These are phyloP conservation scores for Juncus inflexus DNA, from an alignment of 176 grass and related monocot species.

Conservation along the genomic window DNA sequence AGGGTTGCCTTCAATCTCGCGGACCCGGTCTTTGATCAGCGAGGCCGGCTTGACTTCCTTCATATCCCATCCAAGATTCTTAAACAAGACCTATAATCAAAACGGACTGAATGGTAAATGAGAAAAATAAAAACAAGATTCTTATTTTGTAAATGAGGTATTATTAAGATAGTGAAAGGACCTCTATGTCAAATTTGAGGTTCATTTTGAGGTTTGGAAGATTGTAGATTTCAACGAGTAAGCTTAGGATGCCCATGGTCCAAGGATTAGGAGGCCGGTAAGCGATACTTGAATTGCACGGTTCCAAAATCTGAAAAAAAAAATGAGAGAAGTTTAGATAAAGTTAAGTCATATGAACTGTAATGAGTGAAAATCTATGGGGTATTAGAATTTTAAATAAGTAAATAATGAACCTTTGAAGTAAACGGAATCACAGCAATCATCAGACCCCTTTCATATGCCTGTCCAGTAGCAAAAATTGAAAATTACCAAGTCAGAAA, in stretches of 20 bases:
- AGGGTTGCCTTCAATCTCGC: constrained; percentile 79
- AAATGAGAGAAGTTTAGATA: constrained; percentile 26
- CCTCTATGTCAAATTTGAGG: constrained; percentile 98
- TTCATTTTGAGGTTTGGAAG: constrained; percentile 99
- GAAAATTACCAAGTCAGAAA: constrained; percentile 14
- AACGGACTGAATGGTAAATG: constrained; percentile 17
- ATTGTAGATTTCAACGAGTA: constrained; percentile 92
- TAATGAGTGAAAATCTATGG: not conserved
- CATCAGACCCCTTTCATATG: constrained; percentile 95
- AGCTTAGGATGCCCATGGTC: constrained; percentile 97
- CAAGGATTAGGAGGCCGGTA: constrained; percentile 99
- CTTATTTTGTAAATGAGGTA: no score
- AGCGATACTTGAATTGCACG: constrained; percentile 87
- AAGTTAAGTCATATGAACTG: constrained; percentile 16
- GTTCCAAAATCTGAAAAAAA: constrained; percentile 71
- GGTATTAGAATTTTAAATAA: constrained; percentile 14
- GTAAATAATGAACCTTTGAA: constrained; percentile 60
- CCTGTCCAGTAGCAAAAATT: constrained; percentile 44
- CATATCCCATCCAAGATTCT: constrained; percentile 89
- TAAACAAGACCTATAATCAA: constrained; percentile 73
- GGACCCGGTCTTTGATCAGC: constrained; percentile 71
- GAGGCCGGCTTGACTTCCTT: constrained; percentile 93
- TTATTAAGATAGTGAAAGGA: not conserved
- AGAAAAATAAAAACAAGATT: no score
- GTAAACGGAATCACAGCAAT: constrained; percentile 96